Percentiles rank a stretch among this genome's conserved stretches.
phyloP scores from a whole-genome alignment of 495 filamentous ascomycete genomes.

The Haplographium delicatum region DNA sequence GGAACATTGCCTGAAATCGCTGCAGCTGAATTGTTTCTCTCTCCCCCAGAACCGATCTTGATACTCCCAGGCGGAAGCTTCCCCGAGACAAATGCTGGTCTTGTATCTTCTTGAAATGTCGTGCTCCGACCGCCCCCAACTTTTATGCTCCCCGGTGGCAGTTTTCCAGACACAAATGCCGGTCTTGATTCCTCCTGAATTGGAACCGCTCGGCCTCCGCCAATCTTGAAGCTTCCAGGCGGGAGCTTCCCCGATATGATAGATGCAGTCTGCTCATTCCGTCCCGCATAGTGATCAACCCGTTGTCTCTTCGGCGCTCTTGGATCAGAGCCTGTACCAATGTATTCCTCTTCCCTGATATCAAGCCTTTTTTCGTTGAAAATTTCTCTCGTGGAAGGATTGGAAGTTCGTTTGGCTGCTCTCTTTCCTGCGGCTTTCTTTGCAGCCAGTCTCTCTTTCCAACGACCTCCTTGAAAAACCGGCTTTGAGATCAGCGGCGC shows the following conservation, averaged over 20 bases:
- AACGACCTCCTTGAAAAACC: constrained; percentile 81
- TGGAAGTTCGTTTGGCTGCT: constrained; percentile 8
- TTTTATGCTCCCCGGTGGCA: constrained; percentile 28
- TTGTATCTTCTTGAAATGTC: constrained; percentile 10
- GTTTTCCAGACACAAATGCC: constrained; percentile 21
- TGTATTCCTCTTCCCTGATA: constrained; percentile 16
- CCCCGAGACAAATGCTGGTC: constrained; percentile 7
- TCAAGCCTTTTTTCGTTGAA: constrained; percentile 20
- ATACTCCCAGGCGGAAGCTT: constrained; percentile 5
- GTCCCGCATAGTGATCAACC: constrained; percentile 15
- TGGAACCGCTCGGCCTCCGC: constrained; percentile 6
- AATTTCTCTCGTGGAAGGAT: constrained; percentile 12
- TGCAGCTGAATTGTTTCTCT: constrained; percentile 7
- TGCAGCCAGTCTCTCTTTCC: constrained; percentile 80
- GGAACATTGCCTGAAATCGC: constrained; percentile 16
- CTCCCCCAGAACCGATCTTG: not conserved
- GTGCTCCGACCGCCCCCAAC: constrained; percentile 9
- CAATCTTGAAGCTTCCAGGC: constrained; percentile 20
- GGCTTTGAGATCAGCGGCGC: constrained; percentile 44
- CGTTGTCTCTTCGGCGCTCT: constrained; percentile 22
- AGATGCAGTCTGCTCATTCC: constrained; percentile 11
- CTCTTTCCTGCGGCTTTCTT: constrained; percentile 59
- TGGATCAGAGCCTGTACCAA: constrained; percentile 14
- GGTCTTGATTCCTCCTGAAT: constrained; percentile 19
- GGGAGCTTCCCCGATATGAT: constrained; percentile 19